These are phyloP conservation scores for Ceratobasidium sp. DNA, from an alignment of 1,284 basidiomycete species.

Conservation along the genomic window DNA sequence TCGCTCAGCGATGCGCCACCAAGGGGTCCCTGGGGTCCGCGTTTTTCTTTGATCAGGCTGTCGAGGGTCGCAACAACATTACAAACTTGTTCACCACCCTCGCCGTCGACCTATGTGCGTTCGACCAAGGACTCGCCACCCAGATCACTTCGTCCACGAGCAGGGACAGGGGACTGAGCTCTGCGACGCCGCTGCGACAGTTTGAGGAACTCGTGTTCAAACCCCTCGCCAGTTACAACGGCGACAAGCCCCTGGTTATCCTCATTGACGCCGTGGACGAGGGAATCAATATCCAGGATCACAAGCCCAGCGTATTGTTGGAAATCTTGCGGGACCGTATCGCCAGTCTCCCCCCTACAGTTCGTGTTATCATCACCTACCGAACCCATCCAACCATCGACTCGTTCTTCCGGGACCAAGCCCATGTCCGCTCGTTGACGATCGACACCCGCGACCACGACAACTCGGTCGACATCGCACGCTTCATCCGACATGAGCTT, in stretches of 20 bases:
- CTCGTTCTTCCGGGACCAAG: background rate
- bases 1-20: constrained; percentile 49
- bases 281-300: background rate
- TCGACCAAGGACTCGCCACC: background rate
- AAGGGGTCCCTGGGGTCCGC: constrained; percentile 48
- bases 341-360: background rate
- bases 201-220: background rate
- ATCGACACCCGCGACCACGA: background rate
- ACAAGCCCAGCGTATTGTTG: background rate
- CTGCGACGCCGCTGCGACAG: background rate
- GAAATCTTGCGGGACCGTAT: background rate
- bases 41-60: constrained; percentile 33
- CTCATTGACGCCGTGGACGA: background rate
- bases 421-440: background rate
- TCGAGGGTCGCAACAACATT: constrained; percentile 6
- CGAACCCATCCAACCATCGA: background rate
- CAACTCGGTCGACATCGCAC: background rate
- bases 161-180: background rate
- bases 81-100: background rate
- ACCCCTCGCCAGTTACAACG: background rate
- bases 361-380: background rate
- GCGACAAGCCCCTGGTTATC: background rate
- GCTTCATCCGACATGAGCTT: background rate
- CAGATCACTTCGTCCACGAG: background rate
- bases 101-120: background rate